Base-by-base conservation (phyloP, 2,329 filamentous ascomycete species). In the Fusarium redolens region DNA sequence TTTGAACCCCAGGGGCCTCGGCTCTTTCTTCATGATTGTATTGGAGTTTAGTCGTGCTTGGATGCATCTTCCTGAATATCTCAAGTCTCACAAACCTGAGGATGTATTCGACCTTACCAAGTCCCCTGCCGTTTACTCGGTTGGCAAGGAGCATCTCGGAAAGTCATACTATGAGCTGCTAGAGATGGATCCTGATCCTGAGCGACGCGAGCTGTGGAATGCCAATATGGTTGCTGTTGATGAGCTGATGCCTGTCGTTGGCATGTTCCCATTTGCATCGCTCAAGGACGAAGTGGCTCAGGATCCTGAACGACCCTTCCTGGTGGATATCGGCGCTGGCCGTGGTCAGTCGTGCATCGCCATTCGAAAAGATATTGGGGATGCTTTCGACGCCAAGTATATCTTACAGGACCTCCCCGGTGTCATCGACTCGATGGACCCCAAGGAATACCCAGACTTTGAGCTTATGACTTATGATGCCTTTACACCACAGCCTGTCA, bases 141-240 rank as follows among this genome's bases (percentile, higher is more conserved):
- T 76, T 0, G 81, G 79, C 17, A 78, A 79, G 57, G 79, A 79
- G 45, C 73, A 77, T 18, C 69, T 78, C 2, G 80, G 80, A 48
- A 77, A 79, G 74, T 81, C 79, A 11, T 82, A 82, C 61, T 82
- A 81, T 22, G 79, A 81, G 55, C 69, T 79, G 4, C 61, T 82
- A 11, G 80, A 82, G 17, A 65, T 69, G 31, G 74, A 81, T 28
- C 68, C 71, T 7, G 72, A 81, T 41, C 70, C 69, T 11, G 77
- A 79, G 44, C 73, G 72, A n/a, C 78, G 80, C 11, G 72, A 76
- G 18, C 67, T 81, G n/a, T 82, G 80, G 80, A 80, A 82, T 56
- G 68, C 70, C 22, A 79, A 76, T 45, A 77, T 82, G 71, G 75
- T 78, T 41, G 74, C 75, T 50, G 74, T 79, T 22, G 79, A 80